Base-by-base conservation (phyloP, 78 protist genomes). In the Tieghemostelium lacteum region DNA sequence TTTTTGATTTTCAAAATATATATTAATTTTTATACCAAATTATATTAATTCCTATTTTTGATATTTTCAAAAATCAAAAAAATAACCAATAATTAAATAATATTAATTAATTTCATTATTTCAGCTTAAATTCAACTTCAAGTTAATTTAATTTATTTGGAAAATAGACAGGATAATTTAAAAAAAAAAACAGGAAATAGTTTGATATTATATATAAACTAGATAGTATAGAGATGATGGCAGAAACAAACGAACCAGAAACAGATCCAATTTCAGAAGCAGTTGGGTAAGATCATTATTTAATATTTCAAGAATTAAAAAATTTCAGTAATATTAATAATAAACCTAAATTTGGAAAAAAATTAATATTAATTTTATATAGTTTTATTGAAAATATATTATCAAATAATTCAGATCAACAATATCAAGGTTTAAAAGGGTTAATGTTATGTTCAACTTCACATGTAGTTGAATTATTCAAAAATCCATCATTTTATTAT, bases 231-330 rank as follows among this genome's bases (percentile, higher is more conserved):
- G 39, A 62, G 31, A 83, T 83, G 91, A 83, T 83, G 91, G 31
- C 91, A 33, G 91, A 83, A 70, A 58, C 55, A 40, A n/a, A 31
- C n/a, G 91, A 83, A n/a, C n/a, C n/a, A 20, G 78, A 69, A 5
- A 29, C 72, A 19, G 91, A 83, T 69, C 91, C 91, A 83, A 57
- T 83, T 36, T 83, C 91, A 26, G 91, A 83, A 33, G 91, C 91
- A 12, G 91, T 69, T 69, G 78, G 91, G 91, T 83, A 83, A 60
- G 67, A 20, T 36, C 3, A 37, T 20, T 33, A 8, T 14, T 3
- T 31, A 63, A 33, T 34, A 65, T 34, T 45, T 45, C 10, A 14
- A 45, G 52, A 45, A 45, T 45, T 10, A 45, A 45, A 14, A 45
- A 10, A 10, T 6, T 14, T 45, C 6, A 45, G 6, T 45, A 10